Base-by-base conservation (phyloP, 139 green algal genomes). In the Chlorella sp. region DNA sequence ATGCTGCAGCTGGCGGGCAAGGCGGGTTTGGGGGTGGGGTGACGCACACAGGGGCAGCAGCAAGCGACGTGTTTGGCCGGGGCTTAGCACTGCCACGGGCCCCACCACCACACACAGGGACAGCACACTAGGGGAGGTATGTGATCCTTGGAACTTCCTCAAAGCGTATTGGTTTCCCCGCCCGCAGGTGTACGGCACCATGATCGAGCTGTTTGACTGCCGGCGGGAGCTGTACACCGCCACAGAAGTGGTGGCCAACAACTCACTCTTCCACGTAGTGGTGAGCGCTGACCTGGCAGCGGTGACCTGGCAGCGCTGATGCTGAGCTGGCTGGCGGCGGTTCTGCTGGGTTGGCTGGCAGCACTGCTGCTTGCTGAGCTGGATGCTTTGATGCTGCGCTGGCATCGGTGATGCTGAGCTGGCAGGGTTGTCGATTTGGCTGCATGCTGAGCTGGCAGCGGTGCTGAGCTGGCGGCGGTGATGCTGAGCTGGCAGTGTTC, bases 131-230 rank as follows among this genome's bases (percentile, higher is more conserved):
- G n/a, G n/a, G n/a, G n/a, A n/a, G n/a, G n/a, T n/a, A n/a, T n/a
- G n/a, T n/a, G n/a, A n/a, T n/a, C n/a, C n/a, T n/a, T n/a, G n/a
- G n/a, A n/a, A n/a, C n/a, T n/a, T n/a, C n/a, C n/a, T n/a, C n/a
- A n/a, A n/a, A n/a, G n/a, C n/a, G n/a, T n/a, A n/a, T n/a, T n/a
- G n/a, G n/a, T n/a, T n/a, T n/a, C 53, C 53, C 32, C 16, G 28
- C 16, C 84, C 19, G 19, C 71, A 89, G 24, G 97, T 99, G 86
- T 93, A 97, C 86, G 98, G 98, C 64, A 91, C 95, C 18, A 85
- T 99, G 40, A 96, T 99, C 15, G 98, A 99, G 92, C 96, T 99
- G 57, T 95, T 99, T 53, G 88, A 96, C 16, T 96, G 94, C 89
- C 81, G 88, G 5, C 64, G 91, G 0, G 90, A 94, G 73, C 96